phyloP scores from a whole-genome alignment of 257 asterid genomes.

The Plectranthus barbatus region DNA sequence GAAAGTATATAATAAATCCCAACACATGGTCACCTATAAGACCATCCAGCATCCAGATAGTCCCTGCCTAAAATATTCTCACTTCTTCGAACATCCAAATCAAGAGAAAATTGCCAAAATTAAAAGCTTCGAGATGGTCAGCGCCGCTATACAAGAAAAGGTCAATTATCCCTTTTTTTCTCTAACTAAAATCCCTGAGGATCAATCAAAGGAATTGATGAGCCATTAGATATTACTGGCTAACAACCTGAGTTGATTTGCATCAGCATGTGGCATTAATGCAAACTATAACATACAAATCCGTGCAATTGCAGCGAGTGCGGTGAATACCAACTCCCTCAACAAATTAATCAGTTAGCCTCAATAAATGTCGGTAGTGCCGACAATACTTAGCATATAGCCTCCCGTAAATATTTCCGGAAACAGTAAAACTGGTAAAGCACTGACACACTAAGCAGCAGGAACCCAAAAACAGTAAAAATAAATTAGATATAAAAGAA shows the following conservation, averaged over 20 bases:
- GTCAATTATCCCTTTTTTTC: neutral
- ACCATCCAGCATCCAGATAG: neutral
- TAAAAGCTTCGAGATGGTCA: neutral
- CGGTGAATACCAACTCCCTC: neutral
- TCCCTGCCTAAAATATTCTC: neutral
- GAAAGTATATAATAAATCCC: neutral
- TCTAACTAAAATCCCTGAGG: slow-evolving; percentile 7
- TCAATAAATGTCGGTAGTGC: too few species aligned
- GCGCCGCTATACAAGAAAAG: neutral
- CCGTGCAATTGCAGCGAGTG: neutral
- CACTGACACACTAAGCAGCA: neutral
- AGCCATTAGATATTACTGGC: neutral
- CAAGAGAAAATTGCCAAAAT: neutral
- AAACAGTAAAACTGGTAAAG: neutral
- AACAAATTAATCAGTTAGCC: neutral
- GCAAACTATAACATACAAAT: neutral
- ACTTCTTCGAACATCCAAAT: neutral
- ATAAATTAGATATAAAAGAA: neutral
- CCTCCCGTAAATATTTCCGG: neutral
- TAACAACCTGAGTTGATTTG: neutral
- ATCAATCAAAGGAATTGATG: neutral
- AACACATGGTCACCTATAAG: neutral
- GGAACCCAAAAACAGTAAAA: neutral
- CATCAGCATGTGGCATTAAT: neutral
- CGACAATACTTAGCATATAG: too few species aligned